Evolutionary conservation across 495 filamentous ascomycete genomes (phyloP).

Genomic region (Xylaria flabelliformis): DNA sequence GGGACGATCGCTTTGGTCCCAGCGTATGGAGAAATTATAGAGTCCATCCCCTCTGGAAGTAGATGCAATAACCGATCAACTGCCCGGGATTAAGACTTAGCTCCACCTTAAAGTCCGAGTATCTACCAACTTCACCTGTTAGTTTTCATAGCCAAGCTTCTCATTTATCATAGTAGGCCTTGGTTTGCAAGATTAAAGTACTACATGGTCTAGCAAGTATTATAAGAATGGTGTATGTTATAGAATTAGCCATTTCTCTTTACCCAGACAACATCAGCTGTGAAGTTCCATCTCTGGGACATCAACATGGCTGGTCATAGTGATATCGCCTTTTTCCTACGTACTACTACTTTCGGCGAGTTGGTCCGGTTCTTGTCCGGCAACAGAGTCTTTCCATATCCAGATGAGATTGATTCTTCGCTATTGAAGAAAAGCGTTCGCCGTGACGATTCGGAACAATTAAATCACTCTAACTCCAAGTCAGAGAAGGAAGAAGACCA

Average conservation of each 20-base stretch:
- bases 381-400: constrained; percentile 29
- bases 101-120: constrained; percentile 8
- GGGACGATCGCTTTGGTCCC: neutral
- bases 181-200: neutral
- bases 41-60: neutral
- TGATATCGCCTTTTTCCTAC: constrained; percentile 18
- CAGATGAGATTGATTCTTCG: constrained; percentile 32
- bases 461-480: neutral
- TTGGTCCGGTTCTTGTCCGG: constrained; percentile 30
- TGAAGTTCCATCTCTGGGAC: neutral
- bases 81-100: constrained; percentile 8
- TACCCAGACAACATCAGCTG: neutral
- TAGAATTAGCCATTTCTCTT: neutral
- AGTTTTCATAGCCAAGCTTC: neutral
- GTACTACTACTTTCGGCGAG: constrained; percentile 31
- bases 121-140: neutral
- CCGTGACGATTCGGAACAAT: neutral
- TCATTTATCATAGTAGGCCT: neutral
- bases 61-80: neutral
- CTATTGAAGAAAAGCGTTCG: constrained; percentile 23
- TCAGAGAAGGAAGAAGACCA: neutral
- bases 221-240: neutral
- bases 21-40: neutral
- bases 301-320: neutral
- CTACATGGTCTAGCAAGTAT: neutral